A percentile compares a stretch with the other conserved stretches of the same genome.
phyloP scores from a whole-genome alignment of 1,284 basidiomycete species.

The Ustilago trichophora region DNA sequence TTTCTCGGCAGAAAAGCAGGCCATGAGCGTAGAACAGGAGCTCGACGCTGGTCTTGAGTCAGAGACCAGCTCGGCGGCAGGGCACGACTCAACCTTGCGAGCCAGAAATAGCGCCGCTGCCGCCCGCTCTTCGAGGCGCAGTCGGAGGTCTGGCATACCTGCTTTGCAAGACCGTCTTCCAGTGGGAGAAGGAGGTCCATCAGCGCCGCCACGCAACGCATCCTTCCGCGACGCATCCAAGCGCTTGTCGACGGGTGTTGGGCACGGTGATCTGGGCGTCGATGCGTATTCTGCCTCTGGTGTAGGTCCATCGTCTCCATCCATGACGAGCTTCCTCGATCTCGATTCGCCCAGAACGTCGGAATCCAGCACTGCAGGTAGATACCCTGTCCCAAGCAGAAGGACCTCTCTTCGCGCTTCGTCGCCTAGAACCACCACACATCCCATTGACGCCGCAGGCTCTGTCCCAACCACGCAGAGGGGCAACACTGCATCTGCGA shows the following conservation, averaged over 20 bases:
- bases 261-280: slow-evolving; percentile 34
- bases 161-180: slow-evolving; percentile 30
- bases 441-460: neutral
- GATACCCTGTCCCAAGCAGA: slow-evolving; percentile 22
- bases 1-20: slow-evolving; percentile 16
- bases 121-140: slow-evolving; percentile 22
- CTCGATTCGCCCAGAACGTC: slow-evolving; percentile 43
- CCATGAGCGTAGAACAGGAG: slow-evolving; percentile 42
- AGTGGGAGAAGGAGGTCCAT: slow-evolving; percentile 31
- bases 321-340: slow-evolving; percentile 41
- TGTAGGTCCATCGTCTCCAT: slow-evolving; percentile 21
- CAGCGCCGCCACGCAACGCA: slow-evolving; percentile 35
- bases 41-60: slow-evolving; percentile 17
- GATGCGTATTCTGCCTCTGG: slow-evolving; percentile 18
- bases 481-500: neutral
- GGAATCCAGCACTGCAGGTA: slow-evolving; percentile 15
- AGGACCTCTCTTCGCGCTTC: slow-evolving; percentile 28
- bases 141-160: slow-evolving; percentile 28
- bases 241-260: slow-evolving; percentile 13
- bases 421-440: slow-evolving; percentile 12
- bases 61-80: slow-evolving; percentile 5
- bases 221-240: slow-evolving; percentile 41
- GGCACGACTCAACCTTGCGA: neutral
- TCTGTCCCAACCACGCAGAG: neutral
- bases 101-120: slow-evolving; percentile 4